Conservation (phyloP, 768 basidiomycete species). For the Leucosporidium yakuticum region DNA sequence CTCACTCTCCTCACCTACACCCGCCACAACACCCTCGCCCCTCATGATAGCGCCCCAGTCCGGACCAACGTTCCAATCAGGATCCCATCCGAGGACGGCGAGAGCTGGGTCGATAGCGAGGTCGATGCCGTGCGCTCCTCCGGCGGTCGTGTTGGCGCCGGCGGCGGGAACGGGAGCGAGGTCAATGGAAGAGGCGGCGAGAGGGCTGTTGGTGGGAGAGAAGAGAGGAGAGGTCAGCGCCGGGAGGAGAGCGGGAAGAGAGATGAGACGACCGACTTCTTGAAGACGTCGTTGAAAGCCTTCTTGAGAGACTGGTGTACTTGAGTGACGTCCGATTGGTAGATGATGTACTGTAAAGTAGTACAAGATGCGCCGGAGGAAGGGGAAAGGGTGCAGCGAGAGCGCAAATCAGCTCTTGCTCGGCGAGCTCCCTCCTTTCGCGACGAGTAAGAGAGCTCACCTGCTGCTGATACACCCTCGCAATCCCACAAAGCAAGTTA, state of each 20-base stretch:
- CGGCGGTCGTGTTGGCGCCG: neutral
- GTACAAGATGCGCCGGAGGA: neutral
- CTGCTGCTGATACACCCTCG: conserved; percentile 30
- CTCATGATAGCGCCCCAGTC: conserved; percentile 11
- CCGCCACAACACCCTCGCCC: neutral
- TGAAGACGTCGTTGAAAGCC: conserved; percentile 9
- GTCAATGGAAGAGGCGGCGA: conserved; percentile 4
- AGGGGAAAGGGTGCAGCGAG: neutral
- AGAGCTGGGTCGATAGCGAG: conserved; percentile 10
- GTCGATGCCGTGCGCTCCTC: conserved; percentile 4
- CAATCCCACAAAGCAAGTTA: conserved; percentile 22
- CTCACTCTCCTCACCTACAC: too few relatives aligned
- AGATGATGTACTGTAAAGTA: conserved; percentile 16
- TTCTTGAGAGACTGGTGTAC: conserved; percentile 25
- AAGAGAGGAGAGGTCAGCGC: neutral
- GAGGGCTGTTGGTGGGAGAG: neutral
- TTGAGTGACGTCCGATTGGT: conserved; percentile 18
- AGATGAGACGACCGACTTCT: neutral
- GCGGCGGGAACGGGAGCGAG: neutral
- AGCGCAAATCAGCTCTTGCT: neutral
- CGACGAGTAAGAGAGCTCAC: neutral
- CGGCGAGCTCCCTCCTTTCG: too few relatives aligned
- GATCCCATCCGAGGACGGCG: conserved; percentile 17
- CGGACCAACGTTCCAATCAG: conserved; percentile 1
- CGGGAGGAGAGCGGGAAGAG: neutral